A percentile compares a stretch with the other conserved stretches of the same genome.
phyloP scores from a whole-genome alignment of 192 early-diverging fungal species.

The Kappamyces sp. region DNA sequence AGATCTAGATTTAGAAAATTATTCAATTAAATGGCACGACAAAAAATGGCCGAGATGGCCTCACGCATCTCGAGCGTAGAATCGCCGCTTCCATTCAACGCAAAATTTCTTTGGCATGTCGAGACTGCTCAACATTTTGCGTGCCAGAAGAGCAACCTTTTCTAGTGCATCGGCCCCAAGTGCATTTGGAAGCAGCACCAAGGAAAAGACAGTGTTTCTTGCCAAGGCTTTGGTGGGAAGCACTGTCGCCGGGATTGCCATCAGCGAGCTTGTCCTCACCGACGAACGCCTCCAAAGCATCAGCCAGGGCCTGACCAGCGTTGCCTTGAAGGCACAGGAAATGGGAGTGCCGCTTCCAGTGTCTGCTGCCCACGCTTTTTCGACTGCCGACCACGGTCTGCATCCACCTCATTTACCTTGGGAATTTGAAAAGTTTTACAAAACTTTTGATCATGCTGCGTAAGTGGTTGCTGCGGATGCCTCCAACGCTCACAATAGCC shows the following conservation, averaged over 20 bases:
- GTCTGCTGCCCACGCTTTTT: constrained; percentile 52
- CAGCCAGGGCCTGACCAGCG: neutral
- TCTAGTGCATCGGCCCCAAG: constrained; percentile 1
- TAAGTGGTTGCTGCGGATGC: constrained; percentile 32
- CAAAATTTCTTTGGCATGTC: neutral
- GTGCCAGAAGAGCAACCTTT: neutral
- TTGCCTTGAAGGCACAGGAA: constrained; percentile 29
- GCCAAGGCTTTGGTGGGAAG: constrained; percentile 35
- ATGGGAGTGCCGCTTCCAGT: constrained; percentile 27
- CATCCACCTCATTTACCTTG: constrained; percentile 86
- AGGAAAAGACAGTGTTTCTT: constrained; percentile 19
- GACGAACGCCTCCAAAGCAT: constrained; percentile 31
- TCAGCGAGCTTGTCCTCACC: constrained; percentile 37
- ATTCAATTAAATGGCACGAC: neutral
- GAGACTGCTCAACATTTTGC: neutral
- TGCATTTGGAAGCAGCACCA: constrained; percentile 14
- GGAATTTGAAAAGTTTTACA: constrained; percentile 73
- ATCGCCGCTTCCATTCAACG: neutral
- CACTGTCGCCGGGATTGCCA: constrained; percentile 28
- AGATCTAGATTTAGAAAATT: neutral
- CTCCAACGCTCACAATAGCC: constrained; percentile 41
- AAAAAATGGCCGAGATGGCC: neutral
- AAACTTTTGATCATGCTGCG: constrained; percentile 90
- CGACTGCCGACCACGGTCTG: constrained; percentile 84
- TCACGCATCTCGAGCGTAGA: neutral